These are phyloP conservation scores for Tolypocladium ophioglossoides DNA, from an alignment of 2,329 filamentous ascomycete genomes.

Conservation along the genomic window DNA sequence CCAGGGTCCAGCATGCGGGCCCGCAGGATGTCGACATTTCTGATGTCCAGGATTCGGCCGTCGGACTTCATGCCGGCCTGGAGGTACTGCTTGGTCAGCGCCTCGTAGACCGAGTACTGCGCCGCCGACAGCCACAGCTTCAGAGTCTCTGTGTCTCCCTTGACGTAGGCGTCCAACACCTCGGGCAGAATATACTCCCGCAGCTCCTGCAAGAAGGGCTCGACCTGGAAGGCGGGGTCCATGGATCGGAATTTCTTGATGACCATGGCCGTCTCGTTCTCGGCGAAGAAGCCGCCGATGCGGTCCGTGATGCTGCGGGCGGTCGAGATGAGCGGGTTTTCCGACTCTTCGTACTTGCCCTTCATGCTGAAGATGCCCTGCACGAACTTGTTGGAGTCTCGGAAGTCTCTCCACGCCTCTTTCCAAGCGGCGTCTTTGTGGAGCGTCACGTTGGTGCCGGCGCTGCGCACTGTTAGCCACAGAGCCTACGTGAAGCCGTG, in stretches of 20 bases:
- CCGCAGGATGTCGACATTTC: slow-evolving; percentile 79
- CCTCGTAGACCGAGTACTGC: slow-evolving; percentile 93
- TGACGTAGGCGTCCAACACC: slow-evolving; percentile 95
- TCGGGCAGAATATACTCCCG: slow-evolving; percentile 97
- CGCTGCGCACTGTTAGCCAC: slow-evolving; percentile 38
- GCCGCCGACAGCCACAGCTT: slow-evolving; percentile 95
- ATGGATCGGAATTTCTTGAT: slow-evolving; percentile 97
- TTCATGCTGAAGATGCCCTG: slow-evolving; percentile 83
- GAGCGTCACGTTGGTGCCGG: slow-evolving; percentile 85
- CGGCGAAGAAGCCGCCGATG: slow-evolving; percentile 91
- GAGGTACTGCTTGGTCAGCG: slow-evolving; percentile 93
- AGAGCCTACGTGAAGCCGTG: neutral
- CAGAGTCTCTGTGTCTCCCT: slow-evolving; percentile 81
- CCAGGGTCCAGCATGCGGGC: slow-evolving; percentile 75
- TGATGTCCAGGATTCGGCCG: slow-evolving; percentile 88
- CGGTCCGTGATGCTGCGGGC: slow-evolving; percentile 90
- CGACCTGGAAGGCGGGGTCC: slow-evolving; percentile 89
- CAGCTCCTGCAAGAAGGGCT: slow-evolving; percentile 89
- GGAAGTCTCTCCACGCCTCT: slow-evolving; percentile 95
- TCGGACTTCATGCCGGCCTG: slow-evolving; percentile 89
- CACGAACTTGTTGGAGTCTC: slow-evolving; percentile 78
- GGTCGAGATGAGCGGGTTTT: slow-evolving; percentile 89
- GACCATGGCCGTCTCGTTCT: slow-evolving; percentile 95
- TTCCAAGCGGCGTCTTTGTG: slow-evolving; percentile 98
- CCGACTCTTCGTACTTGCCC: slow-evolving; percentile 85